A percentile compares a stretch with the other conserved stretches of the same genome.
Evolutionary conservation across 2,329 filamentous ascomycete genomes (phyloP).

Genomic region (Fusarium buharicum): DNA sequence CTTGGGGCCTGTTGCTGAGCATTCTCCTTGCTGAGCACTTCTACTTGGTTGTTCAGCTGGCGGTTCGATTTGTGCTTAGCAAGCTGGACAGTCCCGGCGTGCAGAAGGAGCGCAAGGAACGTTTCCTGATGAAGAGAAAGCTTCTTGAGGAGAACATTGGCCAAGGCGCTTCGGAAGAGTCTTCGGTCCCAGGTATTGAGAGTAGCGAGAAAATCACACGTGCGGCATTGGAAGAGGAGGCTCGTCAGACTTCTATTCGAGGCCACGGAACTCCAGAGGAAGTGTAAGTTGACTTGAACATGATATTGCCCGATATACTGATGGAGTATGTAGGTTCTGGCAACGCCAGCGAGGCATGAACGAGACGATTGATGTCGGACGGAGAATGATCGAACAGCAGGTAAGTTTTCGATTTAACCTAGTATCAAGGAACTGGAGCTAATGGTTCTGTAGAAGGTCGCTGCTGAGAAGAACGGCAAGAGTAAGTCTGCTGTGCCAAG

Average conservation of each 20-base stretch:
- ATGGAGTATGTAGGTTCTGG: constrained; percentile 63
- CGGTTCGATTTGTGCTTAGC: constrained; percentile 76
- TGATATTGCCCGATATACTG: constrained; percentile 24
- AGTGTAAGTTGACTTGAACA: constrained; percentile 50
- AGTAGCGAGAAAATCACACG: constrained; percentile 72
- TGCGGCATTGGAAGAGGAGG: constrained; percentile 72
- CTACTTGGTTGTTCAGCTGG: constrained; percentile 81
- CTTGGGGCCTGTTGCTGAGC: constrained; percentile 82
- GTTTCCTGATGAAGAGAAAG: constrained; percentile 81
- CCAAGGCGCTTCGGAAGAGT: constrained; percentile 62
- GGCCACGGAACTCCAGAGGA: constrained; percentile 64
- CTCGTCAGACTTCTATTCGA: constrained; percentile 60
- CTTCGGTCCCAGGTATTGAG: constrained; percentile 58
- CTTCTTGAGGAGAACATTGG: constrained; percentile 79
- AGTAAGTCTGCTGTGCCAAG: constrained; percentile 37
- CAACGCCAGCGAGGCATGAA: constrained; percentile 66
- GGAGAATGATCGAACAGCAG: constrained; percentile 63
- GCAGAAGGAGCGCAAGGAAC: constrained; percentile 84
- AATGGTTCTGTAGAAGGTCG: constrained; percentile 22
- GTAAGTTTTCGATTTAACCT: constrained; percentile 28
- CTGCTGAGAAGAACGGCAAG: constrained; percentile 22
- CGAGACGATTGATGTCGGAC: constrained; percentile 68
- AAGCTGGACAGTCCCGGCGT: constrained; percentile 88
- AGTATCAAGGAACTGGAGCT: constrained; percentile 2
- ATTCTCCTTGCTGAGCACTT: constrained; percentile 90